Evolutionary conservation across 2,329 filamentous ascomycete genomes (phyloP), one percentile per base, ranked within the genome.

Genomic region (Didymosphaeria variabile): DNA sequence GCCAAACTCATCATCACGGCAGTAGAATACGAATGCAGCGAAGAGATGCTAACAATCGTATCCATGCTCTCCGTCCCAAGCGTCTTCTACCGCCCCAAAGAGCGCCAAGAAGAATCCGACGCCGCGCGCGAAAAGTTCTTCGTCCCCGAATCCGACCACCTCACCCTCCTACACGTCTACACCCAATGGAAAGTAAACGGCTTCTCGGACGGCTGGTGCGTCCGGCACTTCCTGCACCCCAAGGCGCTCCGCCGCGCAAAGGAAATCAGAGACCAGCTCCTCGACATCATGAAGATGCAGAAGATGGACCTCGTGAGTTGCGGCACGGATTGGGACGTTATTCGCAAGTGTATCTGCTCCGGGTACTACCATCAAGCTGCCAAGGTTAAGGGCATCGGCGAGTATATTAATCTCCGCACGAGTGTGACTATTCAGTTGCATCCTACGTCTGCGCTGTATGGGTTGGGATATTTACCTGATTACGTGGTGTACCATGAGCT

Each of bases 281-380:
- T 90, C 61, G 95, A 98, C 75, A 98, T 99, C 74, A 95, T 98
- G 89, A 90, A 89, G 68, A 90, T 92, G 82, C 93, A 97, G 77
- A 94, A 95, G 77, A 95, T 99, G 93, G 79, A 86, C 55, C 86
- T 98, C 70, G 83, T 88, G 46, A 94, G 91, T 78, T 97, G 94
- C 73, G 95, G 95, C 34, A 98, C 94, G 46, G 96, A 99, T 80
- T 97, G 95, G 91, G 96, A 99, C 77, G 83, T 96, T 10, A 93
- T 98, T 59, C 90, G 95, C 64, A 94, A 95, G 79, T 98, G 94
- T 77, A 97, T 99, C 74, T 99, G 96, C 82, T 93, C 92, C 0
- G 95, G 95, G 13, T 99, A 97, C 83, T 99, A 98, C 80, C 94
- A 98, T 74, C 95, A 99, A 81, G 95, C 95, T 6, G 95, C 95